phyloP scores from a whole-genome alignment of 148 eudicot species.

The Nepenthes mirabilis region DNA sequence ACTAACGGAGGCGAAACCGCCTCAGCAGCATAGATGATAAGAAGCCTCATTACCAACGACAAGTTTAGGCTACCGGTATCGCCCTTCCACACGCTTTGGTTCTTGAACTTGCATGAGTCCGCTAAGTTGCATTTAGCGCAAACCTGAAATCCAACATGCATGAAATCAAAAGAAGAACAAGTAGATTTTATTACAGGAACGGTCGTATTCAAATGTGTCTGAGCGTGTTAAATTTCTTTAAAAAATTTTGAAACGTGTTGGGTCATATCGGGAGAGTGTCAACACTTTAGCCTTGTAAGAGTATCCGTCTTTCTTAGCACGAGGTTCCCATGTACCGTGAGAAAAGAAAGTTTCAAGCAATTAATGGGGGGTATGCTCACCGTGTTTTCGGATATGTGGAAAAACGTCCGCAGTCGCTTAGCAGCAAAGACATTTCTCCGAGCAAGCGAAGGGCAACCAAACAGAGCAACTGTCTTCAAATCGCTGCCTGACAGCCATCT shows the following conservation, averaged over 20 bases:
- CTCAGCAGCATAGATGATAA: slow-evolving; percentile 47
- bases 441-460: slow-evolving; percentile 65
- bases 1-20: slow-evolving; percentile 34
- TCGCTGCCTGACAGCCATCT: slow-evolving; percentile 77
- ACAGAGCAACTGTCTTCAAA: slow-evolving; percentile 50
- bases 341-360: background rate
- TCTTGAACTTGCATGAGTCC: slow-evolving; percentile 46
- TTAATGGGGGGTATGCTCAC: slow-evolving; percentile 20
- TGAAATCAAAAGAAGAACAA: background rate
- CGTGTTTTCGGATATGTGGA: slow-evolving; percentile 37
- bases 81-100: slow-evolving; percentile 27
- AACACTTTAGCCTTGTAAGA: too few species aligned
- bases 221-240: too few species aligned
- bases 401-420: slow-evolving; percentile 47
- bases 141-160: slow-evolving; percentile 25
- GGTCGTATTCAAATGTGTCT: too few species aligned
- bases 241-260: too few species aligned
- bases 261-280: too few species aligned
- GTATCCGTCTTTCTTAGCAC: too few species aligned
- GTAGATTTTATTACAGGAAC: too few species aligned
- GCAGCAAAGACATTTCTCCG: slow-evolving; percentile 44
- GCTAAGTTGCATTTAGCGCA: slow-evolving; percentile 46
- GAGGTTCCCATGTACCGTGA: background rate
- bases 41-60: slow-evolving; percentile 43
- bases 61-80: slow-evolving; percentile 25